Percentiles rank a stretch among this genome's conserved stretches.
These are phyloP conservation scores for Scedosporium aurantiacum DNA, from an alignment of 2,329 filamentous ascomycete species.

Conservation along the genomic window DNA sequence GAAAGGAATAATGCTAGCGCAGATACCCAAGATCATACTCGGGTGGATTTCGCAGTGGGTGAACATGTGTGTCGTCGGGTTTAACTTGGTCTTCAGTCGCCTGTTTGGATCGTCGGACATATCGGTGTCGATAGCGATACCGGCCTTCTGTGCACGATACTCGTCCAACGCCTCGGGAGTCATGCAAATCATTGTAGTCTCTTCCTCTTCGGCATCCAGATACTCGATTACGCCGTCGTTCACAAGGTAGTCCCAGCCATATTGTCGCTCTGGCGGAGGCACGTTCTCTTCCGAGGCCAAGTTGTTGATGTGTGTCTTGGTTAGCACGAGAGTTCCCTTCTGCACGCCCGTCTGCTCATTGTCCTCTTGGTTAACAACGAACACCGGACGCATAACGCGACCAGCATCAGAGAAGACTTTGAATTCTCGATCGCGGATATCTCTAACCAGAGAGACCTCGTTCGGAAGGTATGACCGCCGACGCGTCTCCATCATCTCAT, in stretches of 20 bases:
- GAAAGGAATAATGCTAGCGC: slow-evolving; percentile 98
- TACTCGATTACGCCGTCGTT: slow-evolving; percentile 85
- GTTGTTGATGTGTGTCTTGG: slow-evolving; percentile 66
- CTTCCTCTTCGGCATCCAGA: slow-evolving; percentile 94
- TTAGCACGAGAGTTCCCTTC: slow-evolving; percentile 67
- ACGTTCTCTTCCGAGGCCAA: slow-evolving; percentile 65
- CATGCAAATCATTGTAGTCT: slow-evolving; percentile 99
- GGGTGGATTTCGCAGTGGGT: slow-evolving; percentile 99
- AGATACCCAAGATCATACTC: slow-evolving; percentile 97
- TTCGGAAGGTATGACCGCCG: slow-evolving; percentile 75
- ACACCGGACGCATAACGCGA: slow-evolving; percentile 85
- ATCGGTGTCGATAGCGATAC: slow-evolving; percentile 51
- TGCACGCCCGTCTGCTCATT: slow-evolving; percentile 49
- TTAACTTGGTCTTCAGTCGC: slow-evolving; percentile 79
- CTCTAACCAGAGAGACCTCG: slow-evolving; percentile 88
- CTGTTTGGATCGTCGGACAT: slow-evolving; percentile 61
- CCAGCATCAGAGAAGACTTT: slow-evolving; percentile 97
- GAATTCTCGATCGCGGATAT: slow-evolving; percentile 95
- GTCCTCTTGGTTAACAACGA: slow-evolving; percentile 83
- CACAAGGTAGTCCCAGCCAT: slow-evolving; percentile 82
- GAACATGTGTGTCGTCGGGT: slow-evolving; percentile 79
- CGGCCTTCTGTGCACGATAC: slow-evolving; percentile 58
- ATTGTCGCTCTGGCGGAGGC: slow-evolving; percentile 53
- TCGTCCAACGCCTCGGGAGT: slow-evolving; percentile 87
- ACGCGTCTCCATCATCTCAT: slow-evolving; percentile 64